phyloP scores from a whole-genome alignment of 257 asterid genomes.

The Rubia yunnanensis region DNA sequence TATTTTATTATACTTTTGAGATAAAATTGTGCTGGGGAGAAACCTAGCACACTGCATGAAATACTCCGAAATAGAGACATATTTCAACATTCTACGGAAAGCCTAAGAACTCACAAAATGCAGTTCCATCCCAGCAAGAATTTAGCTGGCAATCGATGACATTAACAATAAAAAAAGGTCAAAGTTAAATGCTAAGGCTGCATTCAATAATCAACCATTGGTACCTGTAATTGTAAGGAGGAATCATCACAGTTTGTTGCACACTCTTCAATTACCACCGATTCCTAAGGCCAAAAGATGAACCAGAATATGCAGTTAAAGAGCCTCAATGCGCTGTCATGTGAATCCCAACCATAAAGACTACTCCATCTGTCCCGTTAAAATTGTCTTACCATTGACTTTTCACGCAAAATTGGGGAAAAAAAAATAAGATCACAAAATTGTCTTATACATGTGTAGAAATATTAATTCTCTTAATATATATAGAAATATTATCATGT shows the following conservation, averaged over 20 bases:
- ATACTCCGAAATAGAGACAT: background rate
- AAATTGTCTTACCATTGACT: too few species aligned
- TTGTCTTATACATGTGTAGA: too few species aligned
- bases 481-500: too few species aligned
- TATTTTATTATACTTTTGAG: too few species aligned
- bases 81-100: background rate
- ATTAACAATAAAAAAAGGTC: background rate
- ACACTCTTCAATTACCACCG: constrained; percentile 43
- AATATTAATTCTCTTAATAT: too few species aligned
- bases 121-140: background rate
- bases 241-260: constrained; percentile 30
- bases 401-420: too few species aligned
- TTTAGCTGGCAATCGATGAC: background rate
- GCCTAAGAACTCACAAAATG: background rate
- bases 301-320: constrained; percentile 8
- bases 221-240: constrained; percentile 51
- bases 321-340: background rate
- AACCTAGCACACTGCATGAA: background rate
- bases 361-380: background rate
- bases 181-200: background rate
- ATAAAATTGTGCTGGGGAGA: too few species aligned
- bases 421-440: too few species aligned
- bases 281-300: constrained; percentile 41
- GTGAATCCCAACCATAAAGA: background rate
- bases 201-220: constrained; percentile 7